Base-by-base conservation (phyloP, 768 basidiomycete species). In the Pseudohyphozyma bogoriensis region DNA sequence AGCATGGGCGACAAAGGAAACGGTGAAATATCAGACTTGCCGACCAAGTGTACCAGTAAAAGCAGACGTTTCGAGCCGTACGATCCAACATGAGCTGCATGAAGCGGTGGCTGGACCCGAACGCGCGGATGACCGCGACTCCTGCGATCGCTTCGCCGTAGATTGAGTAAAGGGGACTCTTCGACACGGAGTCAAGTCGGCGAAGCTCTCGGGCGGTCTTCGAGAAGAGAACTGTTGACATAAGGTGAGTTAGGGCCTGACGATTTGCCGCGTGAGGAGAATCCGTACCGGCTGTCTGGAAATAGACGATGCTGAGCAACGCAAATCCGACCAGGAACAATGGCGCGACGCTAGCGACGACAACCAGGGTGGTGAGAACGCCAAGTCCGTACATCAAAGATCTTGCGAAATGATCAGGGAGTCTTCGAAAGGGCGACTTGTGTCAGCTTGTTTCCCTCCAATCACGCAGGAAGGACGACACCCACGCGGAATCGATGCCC, bases 121-220 rank as follows among this genome's bases (percentile, higher is more conserved):
- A 73, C 5, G 69, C 65, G 20, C 72, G 64, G 24, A 73, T 70
- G 59, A 72, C 68, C 12, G 70, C 66, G 20, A 70, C 70, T 20
- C 72, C 72, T n/a, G 59, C 56, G 35, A 70, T 66, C 4, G 71
- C 68, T 52, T 73, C 72, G 44, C 63, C 63, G 52, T 72, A 73
- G 13, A 73, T 60, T 1, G 56, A 59, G 67, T 70, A 73, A 2
- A 73, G 52, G 1, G 72, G 72, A 7, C 74, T 74, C 50, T 74
- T 73, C 8, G 71, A 70, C 13, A 73, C 71, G 31, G 68, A 70
- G 69, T 75, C 77, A 56, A 75, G 72, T 22, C 77, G 71, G 55
- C 76, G 74, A 63, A 78, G 73, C 59, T 76, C 75, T 39, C 76
- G 67, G 18, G 71, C 72, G 8, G 74, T 72, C 26, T 69, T 66